These are phyloP conservation scores for Bruguiera parviflora DNA, from an alignment of 345 rosid genomes.

Conservation along the genomic window DNA sequence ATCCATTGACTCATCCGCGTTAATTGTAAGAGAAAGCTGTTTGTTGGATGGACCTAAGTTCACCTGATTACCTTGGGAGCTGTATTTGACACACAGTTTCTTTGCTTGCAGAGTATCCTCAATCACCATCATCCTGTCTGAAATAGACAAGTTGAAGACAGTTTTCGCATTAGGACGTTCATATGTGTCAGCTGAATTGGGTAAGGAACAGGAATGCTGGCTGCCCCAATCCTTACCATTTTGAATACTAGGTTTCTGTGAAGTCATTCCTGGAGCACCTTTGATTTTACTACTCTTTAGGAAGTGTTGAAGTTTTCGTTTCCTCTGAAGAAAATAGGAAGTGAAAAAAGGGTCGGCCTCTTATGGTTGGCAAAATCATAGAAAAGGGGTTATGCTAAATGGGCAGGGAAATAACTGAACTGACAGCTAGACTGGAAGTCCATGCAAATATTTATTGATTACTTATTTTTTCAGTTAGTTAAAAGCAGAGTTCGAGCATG, in stretches of 20 bases:
- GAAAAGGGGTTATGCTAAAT: no score
- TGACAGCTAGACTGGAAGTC: no score
- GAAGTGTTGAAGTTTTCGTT: slow-evolving; percentile 29
- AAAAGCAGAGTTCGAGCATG: no score
- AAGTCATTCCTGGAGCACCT: slow-evolving; percentile 15
- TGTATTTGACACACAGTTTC: slow-evolving; percentile 2
- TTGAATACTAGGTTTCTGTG: slow-evolving; percentile 20
- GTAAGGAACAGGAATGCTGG: not conserved
- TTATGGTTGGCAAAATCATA: no score
- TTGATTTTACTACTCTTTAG: slow-evolving; percentile 12
- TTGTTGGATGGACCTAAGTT: slow-evolving; percentile 2
- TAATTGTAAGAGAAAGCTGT: slow-evolving; percentile 8
- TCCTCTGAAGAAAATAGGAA: slow-evolving; percentile 39
- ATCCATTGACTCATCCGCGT: slow-evolving; percentile 7
- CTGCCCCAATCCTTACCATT: slow-evolving; percentile 19
- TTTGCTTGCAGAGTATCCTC: slow-evolving; percentile 8
- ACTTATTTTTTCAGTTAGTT: no score
- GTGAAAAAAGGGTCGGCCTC: not conserved
- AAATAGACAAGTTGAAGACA: not conserved
- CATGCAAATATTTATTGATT: no score
- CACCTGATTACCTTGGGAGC: not conserved
- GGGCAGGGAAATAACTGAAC: no score
- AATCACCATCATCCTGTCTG: slow-evolving; percentile 2
- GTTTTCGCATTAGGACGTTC: slow-evolving; percentile 5
- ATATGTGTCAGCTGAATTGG: slow-evolving; percentile 3